Conservation (phyloP, 169 alveolate genomes). For the Cryptosporidium tyzzeri region DNA sequence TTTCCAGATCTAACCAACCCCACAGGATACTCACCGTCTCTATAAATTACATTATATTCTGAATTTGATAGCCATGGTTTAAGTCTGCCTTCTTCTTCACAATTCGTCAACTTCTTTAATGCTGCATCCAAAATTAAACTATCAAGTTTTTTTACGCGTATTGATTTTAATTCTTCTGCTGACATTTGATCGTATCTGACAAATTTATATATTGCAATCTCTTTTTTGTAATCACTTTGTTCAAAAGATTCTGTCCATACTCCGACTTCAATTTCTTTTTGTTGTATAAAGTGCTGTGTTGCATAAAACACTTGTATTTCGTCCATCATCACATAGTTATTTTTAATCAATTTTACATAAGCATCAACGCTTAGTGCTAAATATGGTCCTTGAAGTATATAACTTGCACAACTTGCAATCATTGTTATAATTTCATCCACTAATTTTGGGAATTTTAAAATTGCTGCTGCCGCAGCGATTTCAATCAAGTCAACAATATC, state of each 20-base stretch:
- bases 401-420: conserved; percentile 75
- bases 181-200: conserved; percentile 72
- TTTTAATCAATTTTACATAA: conserved; percentile 22
- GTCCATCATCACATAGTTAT: conserved; percentile 62
- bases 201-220: conserved; percentile 36
- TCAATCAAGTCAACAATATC: conserved; percentile 61
- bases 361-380: conserved; percentile 70
- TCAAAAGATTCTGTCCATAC: conserved; percentile 39
- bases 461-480: conserved; percentile 75
- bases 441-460: conserved; percentile 53
- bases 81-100: conserved; percentile 57
- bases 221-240: conserved; percentile 15
- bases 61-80: conserved; percentile 68
- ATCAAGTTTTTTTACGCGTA: conserved; percentile 48
- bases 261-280: conserved; percentile 46
- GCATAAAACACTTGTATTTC: conserved; percentile 71
- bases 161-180: conserved; percentile 44
- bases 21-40: conserved; percentile 71
- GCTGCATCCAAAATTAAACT: conserved; percentile 70
- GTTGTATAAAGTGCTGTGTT: conserved; percentile 59
- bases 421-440: conserved; percentile 72
- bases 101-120: conserved; percentile 27
- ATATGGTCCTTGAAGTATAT: conserved; percentile 71
- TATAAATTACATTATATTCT: conserved; percentile 51
- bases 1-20: conserved; percentile 31